Conservation (phyloP, 306 rosid species). For the Psophocarpus tetragonolobus region DNA sequence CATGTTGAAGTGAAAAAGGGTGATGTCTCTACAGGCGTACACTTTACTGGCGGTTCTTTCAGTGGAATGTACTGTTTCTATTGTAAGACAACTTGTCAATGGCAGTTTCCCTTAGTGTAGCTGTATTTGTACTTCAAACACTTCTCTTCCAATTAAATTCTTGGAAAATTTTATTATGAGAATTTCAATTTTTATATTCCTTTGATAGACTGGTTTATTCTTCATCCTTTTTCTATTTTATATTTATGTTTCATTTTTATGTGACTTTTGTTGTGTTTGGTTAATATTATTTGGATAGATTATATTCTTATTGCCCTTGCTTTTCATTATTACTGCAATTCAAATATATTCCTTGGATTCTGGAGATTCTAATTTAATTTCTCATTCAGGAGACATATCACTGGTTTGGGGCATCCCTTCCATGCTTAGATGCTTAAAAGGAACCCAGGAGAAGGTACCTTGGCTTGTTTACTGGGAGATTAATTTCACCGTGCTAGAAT, state of each 20-base stretch:
- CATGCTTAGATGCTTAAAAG: slow-evolving; percentile 85
- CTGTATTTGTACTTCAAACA: slow-evolving; percentile 61
- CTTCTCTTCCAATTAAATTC: slow-evolving; percentile 50
- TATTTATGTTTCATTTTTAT: slow-evolving; percentile 12
- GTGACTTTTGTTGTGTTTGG: background rate
- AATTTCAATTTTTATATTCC: slow-evolving; percentile 34
- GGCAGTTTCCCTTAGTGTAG: slow-evolving; percentile 62
- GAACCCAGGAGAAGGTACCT: slow-evolving; percentile 99
- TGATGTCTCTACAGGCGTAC: slow-evolving; percentile 64
- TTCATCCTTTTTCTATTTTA: background rate
- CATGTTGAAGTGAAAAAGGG: slow-evolving; percentile 69
- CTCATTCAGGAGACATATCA: slow-evolving; percentile 91
- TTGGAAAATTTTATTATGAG: slow-evolving; percentile 37
- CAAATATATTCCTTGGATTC: slow-evolving; percentile 51
- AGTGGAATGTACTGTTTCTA: slow-evolving; percentile 95
- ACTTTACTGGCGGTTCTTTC: slow-evolving; percentile 80
- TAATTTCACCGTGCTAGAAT: slow-evolving; percentile 52
- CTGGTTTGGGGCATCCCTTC: slow-evolving; percentile 88
- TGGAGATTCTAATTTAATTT: slow-evolving; percentile 79
- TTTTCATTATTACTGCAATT: slow-evolving; percentile 30
- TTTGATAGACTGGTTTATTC: slow-evolving; percentile 21
- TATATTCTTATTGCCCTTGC: slow-evolving; percentile 23
- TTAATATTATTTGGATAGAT: slow-evolving; percentile 23
- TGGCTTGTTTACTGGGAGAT: slow-evolving; percentile 89
- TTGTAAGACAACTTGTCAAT: slow-evolving; percentile 97